phyloP scores from a whole-genome alignment of 2,329 filamentous ascomycete species.

The Domatiomyces globalis region DNA sequence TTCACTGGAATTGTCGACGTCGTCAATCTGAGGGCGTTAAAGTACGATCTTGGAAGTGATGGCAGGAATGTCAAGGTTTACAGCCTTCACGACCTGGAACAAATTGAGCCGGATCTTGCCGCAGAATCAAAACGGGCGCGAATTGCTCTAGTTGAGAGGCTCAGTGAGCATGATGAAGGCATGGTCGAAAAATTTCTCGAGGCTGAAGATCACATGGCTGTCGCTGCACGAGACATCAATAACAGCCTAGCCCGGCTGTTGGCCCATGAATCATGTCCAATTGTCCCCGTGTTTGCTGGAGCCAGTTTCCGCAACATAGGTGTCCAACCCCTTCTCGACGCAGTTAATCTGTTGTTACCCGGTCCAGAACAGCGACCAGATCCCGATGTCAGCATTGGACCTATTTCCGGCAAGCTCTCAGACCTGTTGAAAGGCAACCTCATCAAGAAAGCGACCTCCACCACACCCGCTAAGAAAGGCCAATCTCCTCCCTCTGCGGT shows the following conservation, averaged over 20 bases:
- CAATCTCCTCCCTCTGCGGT: constrained; percentile 24
- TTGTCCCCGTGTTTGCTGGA: constrained; percentile 79
- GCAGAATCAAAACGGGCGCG: constrained; percentile 63
- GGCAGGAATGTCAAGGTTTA: constrained; percentile 48
- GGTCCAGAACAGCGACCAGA: constrained; percentile 68
- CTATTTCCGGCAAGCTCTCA: constrained; percentile 40
- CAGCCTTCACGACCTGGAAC: constrained; percentile 39
- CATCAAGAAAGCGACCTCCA: constrained; percentile 22
- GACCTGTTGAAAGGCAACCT: constrained; percentile 35
- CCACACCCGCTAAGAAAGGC: constrained; percentile 31
- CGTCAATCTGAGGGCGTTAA: constrained; percentile 57
- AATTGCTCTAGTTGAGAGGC: constrained; percentile 60
- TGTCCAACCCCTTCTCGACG: constrained; percentile 80
- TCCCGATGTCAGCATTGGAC: constrained; percentile 57
- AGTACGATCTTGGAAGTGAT: constrained; percentile 55
- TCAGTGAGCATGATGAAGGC: constrained; percentile 77
- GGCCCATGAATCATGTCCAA: constrained; percentile 49
- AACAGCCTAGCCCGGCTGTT: constrained; percentile 61
- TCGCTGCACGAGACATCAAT: constrained; percentile 53
- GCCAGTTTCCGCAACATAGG: constrained; percentile 91
- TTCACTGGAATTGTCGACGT: constrained; percentile 78
- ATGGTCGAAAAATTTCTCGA: constrained; percentile 78
- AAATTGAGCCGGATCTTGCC: constrained; percentile 37
- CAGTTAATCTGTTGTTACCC: constrained; percentile 74
- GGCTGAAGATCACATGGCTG: constrained; percentile 53